Conservation (phyloP, 768 basidiomycete genomes). For the Ramaria rubella region DNA sequence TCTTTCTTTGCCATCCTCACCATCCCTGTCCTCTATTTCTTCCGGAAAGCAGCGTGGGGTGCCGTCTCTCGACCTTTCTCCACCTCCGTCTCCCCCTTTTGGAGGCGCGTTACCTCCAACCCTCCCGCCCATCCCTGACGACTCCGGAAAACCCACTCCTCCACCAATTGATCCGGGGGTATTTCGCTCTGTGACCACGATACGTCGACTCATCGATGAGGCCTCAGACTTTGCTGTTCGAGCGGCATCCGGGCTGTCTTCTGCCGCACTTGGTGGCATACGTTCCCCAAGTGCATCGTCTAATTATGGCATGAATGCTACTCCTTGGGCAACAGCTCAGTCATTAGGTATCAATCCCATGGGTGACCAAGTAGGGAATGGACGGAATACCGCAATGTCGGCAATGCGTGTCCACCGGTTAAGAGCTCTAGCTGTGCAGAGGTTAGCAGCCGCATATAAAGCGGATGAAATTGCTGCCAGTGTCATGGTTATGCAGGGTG, state of each 20-base stretch:
- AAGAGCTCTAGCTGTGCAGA: conserved; percentile 77
- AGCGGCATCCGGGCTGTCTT: conserved; percentile 76
- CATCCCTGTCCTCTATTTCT: conserved; percentile 15
- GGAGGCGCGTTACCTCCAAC: conserved; percentile 27
- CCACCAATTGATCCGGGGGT: conserved; percentile 89
- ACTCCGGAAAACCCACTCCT: conserved; percentile 63
- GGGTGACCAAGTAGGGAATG: conserved; percentile 43
- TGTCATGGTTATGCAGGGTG: conserved; percentile 94
- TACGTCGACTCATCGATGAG: conserved; percentile 81
- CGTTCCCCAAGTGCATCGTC: conserved; percentile 23
- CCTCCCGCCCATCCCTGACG: conserved; percentile 45
- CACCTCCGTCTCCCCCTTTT: conserved; percentile 27
- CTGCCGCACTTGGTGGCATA: conserved; percentile 65
- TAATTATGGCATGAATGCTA: conserved; percentile 34
- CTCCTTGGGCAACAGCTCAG: conserved; percentile 59
- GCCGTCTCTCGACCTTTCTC: conserved; percentile 33
- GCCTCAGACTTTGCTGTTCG: conserved; percentile 84
- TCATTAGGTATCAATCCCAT: conserved; percentile 56
- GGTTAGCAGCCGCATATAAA: conserved; percentile 79
- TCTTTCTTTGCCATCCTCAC: conserved; percentile 27
- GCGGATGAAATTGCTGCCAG: conserved; percentile 87
- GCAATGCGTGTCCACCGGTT: conserved; percentile 77
- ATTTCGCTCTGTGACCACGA: conserved; percentile 66
- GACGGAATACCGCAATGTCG: conserved; percentile 76
- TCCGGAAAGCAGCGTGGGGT: conserved; percentile 35